A percentile compares a stretch with the other conserved stretches of the same genome.
phyloP scores from a whole-genome alignment of 106 monocot genomes.

The Platanthera zijinensis region DNA sequence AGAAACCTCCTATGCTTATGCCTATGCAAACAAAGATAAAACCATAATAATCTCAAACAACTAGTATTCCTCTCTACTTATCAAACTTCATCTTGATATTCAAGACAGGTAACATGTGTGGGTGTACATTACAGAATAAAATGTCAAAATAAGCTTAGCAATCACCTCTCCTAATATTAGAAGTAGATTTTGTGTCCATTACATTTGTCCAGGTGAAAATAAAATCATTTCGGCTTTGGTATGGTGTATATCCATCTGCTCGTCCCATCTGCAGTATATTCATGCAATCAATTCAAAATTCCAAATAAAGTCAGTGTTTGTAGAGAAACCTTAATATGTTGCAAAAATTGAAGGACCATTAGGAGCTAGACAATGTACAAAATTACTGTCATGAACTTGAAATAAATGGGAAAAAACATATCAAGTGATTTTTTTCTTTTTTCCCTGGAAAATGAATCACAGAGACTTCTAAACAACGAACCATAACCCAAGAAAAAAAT shows the following conservation, averaged over 20 bases:
- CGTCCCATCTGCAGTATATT: constrained; percentile 56
- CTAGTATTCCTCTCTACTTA: background rate
- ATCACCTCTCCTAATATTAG: constrained; percentile 30
- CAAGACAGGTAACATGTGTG: background rate
- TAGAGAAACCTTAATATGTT: background rate
- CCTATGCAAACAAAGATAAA: background rate
- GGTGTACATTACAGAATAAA: background rate
- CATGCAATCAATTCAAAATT: background rate
- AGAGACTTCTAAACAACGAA: no score
- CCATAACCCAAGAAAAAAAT: no score
- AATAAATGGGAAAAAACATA: background rate
- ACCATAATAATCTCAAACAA: background rate
- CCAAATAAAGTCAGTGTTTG: background rate
- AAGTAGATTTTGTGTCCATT: constrained; percentile 32
- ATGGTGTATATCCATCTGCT: constrained; percentile 51
- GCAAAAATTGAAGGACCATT: background rate
- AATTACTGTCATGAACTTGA: background rate
- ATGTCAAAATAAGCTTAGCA: constrained; percentile 4
- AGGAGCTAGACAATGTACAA: background rate
- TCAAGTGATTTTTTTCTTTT: no score
- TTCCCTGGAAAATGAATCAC: no score
- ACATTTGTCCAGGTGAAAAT: constrained; percentile 73
- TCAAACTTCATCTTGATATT: background rate
- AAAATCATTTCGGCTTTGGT: constrained; percentile 48
- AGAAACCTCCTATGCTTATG: background rate